These are phyloP conservation scores for Penicillium ucsense DNA, from an alignment of 495 filamentous ascomycete species.

Conservation along the genomic window DNA sequence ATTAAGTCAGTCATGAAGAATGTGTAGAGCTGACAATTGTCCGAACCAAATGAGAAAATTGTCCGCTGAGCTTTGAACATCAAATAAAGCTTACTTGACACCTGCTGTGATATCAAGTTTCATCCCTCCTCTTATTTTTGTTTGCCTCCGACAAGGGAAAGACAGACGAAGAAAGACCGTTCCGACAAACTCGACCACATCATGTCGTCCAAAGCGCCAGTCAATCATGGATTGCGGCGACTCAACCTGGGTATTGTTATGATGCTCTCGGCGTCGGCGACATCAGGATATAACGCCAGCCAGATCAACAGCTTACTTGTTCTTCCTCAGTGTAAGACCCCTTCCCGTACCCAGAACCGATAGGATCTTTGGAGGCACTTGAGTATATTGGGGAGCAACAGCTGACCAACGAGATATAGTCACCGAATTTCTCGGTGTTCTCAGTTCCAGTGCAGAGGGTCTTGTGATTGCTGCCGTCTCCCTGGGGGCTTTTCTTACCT, in stretches of 20 bases:
- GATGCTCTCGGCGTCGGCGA: conserved; percentile 20
- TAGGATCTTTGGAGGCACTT: background rate
- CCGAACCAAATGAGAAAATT: conserved; percentile 2
- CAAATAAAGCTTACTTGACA: conserved; percentile 1
- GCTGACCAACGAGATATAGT: conserved; percentile 8
- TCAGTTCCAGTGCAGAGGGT: conserved; percentile 10
- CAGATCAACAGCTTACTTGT: conserved; percentile 22
- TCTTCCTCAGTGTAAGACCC: conserved; percentile 17
- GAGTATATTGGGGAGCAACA: too few relatives aligned
- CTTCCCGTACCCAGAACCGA: background rate
- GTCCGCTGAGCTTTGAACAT: conserved; percentile 6
- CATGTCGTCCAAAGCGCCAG: conserved; percentile 4
- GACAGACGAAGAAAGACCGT: too few relatives aligned
- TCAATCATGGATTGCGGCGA: conserved; percentile 12
- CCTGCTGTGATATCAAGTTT: background rate
- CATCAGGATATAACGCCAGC: conserved; percentile 19
- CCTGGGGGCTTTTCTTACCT: conserved; percentile 15
- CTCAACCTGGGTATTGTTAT: conserved; percentile 19
- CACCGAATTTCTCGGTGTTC: conserved; percentile 7
- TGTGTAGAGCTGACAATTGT: conserved; percentile 7
- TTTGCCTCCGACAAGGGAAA: too few relatives aligned
- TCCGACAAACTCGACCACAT: background rate
- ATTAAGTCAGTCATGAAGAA: conserved; percentile 8
- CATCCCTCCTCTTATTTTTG: too few relatives aligned
- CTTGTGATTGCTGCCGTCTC: conserved; percentile 20